Evolutionary conservation across 768 basidiomycete genomes (phyloP), one percentile per base, ranked within the genome.

Genomic region (Suillus discolor): DNA sequence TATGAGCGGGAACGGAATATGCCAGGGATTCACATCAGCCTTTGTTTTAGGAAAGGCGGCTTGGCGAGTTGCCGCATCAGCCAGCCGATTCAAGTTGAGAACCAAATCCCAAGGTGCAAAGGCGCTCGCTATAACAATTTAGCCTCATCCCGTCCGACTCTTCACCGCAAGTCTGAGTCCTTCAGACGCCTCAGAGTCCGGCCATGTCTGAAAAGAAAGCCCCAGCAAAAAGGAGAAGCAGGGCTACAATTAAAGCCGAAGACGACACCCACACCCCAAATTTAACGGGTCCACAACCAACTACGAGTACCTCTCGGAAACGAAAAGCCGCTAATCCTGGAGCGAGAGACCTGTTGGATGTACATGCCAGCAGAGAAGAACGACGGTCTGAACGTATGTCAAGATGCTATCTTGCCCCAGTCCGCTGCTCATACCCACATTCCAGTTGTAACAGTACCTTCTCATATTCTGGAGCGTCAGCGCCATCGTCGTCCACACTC

Each of bases 141-240:
- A 61, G 36, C 54, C 57, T 65, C 42, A 55, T 66, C 61, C 25
- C 51, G 61, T 67, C 71, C 68, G 66, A 41, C 63, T 68, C 65
- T 61, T 55, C 61, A 42, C 62, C 60, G 45, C 68, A 65, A 71
- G 62, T 25, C 39, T 54, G 60, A 62, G 53, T 53, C 61, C 44
- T 57, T 51, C 59, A 28, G 59, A 34, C 54, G 28, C 31, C 62
- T 62, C 65, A 62, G 60, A 67, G 49, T 66, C 54, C 62, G 36
- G 25, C 53, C 69, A 76, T 77, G 74, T 74, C 70, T 63, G 69
- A 75, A 23, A 77, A 75, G 66, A 66, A 25, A 64, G 67, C 68
- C 38, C 59, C 47, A 62, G 63, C 66, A 71, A 72, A 77, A 69
- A 61, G 63, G 69, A 62, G 57, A 67, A 53, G 57, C 62, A 65